phyloP scores from a whole-genome alignment of 257 asterid species.

The Solanum corneliomulleri region DNA sequence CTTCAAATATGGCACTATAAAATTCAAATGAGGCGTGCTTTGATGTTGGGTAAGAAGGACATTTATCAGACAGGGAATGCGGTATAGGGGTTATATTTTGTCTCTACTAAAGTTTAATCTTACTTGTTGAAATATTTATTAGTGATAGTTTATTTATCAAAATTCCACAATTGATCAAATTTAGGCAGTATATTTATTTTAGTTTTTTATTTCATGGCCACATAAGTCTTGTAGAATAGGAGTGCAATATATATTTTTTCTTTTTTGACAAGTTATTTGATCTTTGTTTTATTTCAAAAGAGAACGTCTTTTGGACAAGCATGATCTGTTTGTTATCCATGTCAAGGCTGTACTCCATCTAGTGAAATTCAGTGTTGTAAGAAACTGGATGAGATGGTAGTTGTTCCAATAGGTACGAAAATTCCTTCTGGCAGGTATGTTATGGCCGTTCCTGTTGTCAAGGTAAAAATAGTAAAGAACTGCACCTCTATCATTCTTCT shows the following conservation, averaged over 20 bases:
- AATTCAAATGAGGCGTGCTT: background rate
- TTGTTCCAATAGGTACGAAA: background rate
- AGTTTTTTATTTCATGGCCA: background rate
- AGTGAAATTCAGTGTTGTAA: background rate
- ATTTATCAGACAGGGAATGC: background rate
- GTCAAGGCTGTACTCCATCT: background rate
- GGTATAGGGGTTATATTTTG: background rate
- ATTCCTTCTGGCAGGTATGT: background rate
- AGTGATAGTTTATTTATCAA: background rate
- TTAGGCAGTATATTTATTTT: background rate
- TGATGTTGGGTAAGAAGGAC: background rate
- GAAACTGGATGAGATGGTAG: background rate
- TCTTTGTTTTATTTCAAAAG: background rate
- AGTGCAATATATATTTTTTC: background rate
- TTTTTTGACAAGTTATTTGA: background rate
- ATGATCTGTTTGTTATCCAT: background rate
- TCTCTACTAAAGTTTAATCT: background rate
- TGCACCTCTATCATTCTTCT: background rate
- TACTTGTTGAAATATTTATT: background rate
- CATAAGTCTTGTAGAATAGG: background rate
- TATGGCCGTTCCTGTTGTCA: background rate
- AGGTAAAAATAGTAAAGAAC: background rate
- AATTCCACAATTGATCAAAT: background rate
- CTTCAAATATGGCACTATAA: background rate
- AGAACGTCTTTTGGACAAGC: background rate